phyloP scores from a whole-genome alignment of 805 yeast genomes.

The Komagataella kurtzmanii region DNA sequence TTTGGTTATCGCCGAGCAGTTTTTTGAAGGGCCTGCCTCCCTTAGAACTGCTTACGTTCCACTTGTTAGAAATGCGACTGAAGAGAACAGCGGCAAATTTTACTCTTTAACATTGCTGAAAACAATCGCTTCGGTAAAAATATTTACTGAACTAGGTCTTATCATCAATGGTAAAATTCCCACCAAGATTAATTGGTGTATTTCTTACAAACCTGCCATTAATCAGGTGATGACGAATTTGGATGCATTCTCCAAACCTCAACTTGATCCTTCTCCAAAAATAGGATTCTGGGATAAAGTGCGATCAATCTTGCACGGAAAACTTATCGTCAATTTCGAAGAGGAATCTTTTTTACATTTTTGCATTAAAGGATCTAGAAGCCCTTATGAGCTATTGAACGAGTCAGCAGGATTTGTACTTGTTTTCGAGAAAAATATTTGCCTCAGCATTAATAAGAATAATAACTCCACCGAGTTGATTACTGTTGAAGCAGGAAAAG shows the following conservation, averaged over 20 bases:
- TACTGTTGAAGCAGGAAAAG: conserved; percentile 44
- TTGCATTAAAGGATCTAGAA: conserved; percentile 59
- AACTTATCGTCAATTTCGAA: conserved; percentile 34
- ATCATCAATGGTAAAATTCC: conserved; percentile 41
- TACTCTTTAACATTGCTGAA: conserved; percentile 57
- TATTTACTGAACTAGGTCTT: conserved; percentile 48
- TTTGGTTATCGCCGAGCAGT: conserved; percentile 54
- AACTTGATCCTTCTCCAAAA: conserved; percentile 72
- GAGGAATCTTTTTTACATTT: conserved; percentile 40
- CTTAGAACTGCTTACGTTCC: conserved; percentile 52
- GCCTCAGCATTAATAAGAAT: conserved; percentile 45
- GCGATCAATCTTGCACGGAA: conserved; percentile 65
- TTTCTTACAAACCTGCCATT: conserved; percentile 71
- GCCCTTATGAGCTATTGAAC: conserved; percentile 64
- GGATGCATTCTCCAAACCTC: conserved; percentile 82
- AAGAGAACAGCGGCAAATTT: conserved; percentile 22
- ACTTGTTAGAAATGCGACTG: conserved; percentile 31
- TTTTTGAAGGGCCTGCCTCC: conserved; percentile 33
- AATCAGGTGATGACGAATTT: conserved; percentile 67
- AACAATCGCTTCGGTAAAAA: conserved; percentile 63
- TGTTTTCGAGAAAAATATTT: conserved; percentile 52
- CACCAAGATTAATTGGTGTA: conserved; percentile 72
- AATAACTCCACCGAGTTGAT: conserved; percentile 61
- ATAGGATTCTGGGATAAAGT: conserved; percentile 92
- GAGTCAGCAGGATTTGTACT: conserved; percentile 66